These are phyloP conservation scores for Cordia subcordata DNA, from an alignment of 257 asterid species.

Conservation along the genomic window DNA sequence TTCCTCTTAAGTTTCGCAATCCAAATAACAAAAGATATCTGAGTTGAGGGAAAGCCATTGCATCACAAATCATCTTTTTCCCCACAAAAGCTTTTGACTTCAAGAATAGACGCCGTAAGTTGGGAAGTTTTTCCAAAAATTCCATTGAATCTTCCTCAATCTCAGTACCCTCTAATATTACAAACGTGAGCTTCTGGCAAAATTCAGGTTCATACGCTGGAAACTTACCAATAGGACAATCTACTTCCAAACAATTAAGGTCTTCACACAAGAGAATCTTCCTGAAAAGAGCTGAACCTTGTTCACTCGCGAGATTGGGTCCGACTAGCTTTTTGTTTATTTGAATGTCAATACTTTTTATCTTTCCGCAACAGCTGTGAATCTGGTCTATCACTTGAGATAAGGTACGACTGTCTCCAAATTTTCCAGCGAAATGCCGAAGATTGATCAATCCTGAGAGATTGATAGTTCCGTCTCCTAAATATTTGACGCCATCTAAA, in stretches of 20 bases:
- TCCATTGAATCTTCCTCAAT: conserved; percentile 6
- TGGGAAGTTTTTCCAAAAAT: conserved; percentile 5
- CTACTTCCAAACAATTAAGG: neutral
- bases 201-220: neutral
- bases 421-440: too few relatives aligned
- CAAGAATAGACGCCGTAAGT: neutral
- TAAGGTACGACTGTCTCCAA: too few relatives aligned
- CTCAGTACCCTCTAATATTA: neutral
- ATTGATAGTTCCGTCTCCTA: too few relatives aligned
- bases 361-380: too few relatives aligned
- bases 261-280: neutral
- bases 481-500: too few relatives aligned
- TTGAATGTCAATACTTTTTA: too few relatives aligned
- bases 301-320: neutral
- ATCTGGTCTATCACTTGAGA: too few relatives aligned
- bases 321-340: too few relatives aligned
- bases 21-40: accelerated
- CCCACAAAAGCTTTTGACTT: neutral
- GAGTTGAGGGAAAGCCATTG: conserved; percentile 5
- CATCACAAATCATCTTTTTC: neutral
- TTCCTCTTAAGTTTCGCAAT: neutral
- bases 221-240: neutral
- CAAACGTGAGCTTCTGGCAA: too few relatives aligned
- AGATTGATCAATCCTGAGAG: too few relatives aligned
- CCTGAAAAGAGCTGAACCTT: neutral